Evolutionary conservation across 768 basidiomycete species (phyloP).

Genomic region (Suillus ampliporus): DNA sequence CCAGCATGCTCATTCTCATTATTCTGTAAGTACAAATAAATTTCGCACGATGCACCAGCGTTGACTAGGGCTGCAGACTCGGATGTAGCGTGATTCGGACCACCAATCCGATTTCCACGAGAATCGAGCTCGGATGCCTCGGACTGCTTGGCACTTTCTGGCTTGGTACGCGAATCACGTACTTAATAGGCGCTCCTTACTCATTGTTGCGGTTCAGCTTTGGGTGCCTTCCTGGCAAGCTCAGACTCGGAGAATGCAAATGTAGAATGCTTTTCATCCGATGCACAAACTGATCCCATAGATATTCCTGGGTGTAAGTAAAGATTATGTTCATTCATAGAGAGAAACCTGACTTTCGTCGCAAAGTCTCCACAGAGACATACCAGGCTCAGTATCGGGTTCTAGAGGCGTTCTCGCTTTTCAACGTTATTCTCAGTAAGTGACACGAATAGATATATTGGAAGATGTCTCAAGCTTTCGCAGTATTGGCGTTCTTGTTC

Average conservation of each 20-base stretch:
- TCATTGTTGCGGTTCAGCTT: slow-evolving; percentile 51
- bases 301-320: slow-evolving; percentile 71
- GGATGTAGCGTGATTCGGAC: slow-evolving; percentile 66
- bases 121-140: slow-evolving; percentile 73
- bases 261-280: slow-evolving; percentile 79
- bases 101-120: slow-evolving; percentile 80
- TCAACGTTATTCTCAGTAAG: slow-evolving; percentile 76
- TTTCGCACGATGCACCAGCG: not conserved
- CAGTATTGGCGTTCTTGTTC: slow-evolving; percentile 54
- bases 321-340: not conserved
- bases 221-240: slow-evolving; percentile 72
- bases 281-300: slow-evolving; percentile 55
- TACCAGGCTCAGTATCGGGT: slow-evolving; percentile 91
- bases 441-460: slow-evolving; percentile 12
- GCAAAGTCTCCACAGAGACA: slow-evolving; percentile 80
- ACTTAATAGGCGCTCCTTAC: slow-evolving; percentile 8
- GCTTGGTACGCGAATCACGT: slow-evolving; percentile 61
- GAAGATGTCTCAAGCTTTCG: slow-evolving; percentile 26
- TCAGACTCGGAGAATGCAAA: slow-evolving; percentile 82
- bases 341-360: slow-evolving; percentile 4
- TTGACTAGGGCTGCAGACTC: slow-evolving; percentile 48
- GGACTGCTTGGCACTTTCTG: slow-evolving; percentile 78
- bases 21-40: slow-evolving; percentile 57
- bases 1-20: slow-evolving; percentile 69
- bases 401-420: slow-evolving; percentile 77